Evolutionary conservation across 2,329 filamentous ascomycete species (phyloP).

Genomic region (Emericellopsis atlantica): DNA sequence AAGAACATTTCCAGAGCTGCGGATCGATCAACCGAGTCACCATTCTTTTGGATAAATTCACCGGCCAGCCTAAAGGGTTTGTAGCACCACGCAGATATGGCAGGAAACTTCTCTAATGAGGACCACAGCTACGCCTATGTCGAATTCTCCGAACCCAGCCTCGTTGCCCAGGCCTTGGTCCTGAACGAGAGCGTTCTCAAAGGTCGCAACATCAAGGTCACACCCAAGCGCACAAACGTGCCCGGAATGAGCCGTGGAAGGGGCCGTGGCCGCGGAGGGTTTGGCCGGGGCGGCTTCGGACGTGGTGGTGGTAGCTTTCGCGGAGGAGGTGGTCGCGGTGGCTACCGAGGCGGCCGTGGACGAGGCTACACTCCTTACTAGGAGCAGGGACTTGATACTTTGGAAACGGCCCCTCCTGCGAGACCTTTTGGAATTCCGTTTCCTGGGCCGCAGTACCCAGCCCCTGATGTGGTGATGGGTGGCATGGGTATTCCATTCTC

Average conservation of each 20-base stretch:
- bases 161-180: conserved; percentile 87
- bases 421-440: too few relatives aligned
- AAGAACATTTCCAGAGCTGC: conserved; percentile 95
- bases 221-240: conserved; percentile 89
- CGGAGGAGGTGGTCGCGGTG: conserved; percentile 52
- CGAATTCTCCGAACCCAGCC: conserved; percentile 87
- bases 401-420: not conserved
- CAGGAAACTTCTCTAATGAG: not conserved
- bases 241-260: conserved; percentile 84
- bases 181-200: conserved; percentile 95
- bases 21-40: conserved; percentile 97
- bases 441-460: too few relatives aligned
- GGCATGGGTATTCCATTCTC: too few relatives aligned
- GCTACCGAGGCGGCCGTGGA: conserved; percentile 53
- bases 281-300: conserved; percentile 35
- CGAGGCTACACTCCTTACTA: conserved; percentile 56
- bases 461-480: too few relatives aligned
- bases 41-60: conserved; percentile 95
- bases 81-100: conserved; percentile 13
- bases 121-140: conserved; percentile 83
- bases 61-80: conserved; percentile 97
- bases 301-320: conserved; percentile 12
- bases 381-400: conserved; percentile 18
- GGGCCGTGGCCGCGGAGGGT: conserved; percentile 44
- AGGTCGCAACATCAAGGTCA: conserved; percentile 88